phyloP scores from a whole-genome alignment of 208 protist species.

The Crithidia thermophila region DNA sequence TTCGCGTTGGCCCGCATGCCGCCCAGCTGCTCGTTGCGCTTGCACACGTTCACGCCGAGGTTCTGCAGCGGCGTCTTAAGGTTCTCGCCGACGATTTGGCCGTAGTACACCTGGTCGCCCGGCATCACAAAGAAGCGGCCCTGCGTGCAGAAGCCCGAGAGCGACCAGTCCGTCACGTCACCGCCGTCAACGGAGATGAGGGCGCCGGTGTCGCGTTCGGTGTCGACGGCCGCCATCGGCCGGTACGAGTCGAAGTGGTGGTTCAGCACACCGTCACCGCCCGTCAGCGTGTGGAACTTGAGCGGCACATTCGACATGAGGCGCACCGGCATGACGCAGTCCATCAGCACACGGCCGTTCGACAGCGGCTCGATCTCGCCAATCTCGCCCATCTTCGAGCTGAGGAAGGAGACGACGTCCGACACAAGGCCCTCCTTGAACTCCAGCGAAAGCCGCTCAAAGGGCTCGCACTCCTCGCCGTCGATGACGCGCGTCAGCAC shows the following conservation, averaged over 20 bases:
- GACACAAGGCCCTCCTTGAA: slow-evolving; percentile 76
- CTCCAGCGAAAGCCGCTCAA: slow-evolving; percentile 79
- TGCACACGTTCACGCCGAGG: slow-evolving; percentile 89
- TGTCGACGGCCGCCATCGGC: slow-evolving; percentile 65
- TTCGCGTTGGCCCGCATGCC: slow-evolving; percentile 91
- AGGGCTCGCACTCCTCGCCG: slow-evolving; percentile 85
- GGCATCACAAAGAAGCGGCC: slow-evolving; percentile 90
- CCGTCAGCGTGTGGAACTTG: slow-evolving; percentile 84
- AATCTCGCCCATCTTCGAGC: slow-evolving; percentile 88
- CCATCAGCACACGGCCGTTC: slow-evolving; percentile 71
- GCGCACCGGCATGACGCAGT: slow-evolving; percentile 90
- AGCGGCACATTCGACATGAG: slow-evolving; percentile 88
- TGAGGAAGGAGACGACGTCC: slow-evolving; percentile 86
- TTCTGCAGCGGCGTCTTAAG: slow-evolving; percentile 88
- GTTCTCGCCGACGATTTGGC: slow-evolving; percentile 92
- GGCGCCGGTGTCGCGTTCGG: slow-evolving; percentile 80
- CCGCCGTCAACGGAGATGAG: slow-evolving; percentile 88
- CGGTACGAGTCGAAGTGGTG: slow-evolving; percentile 90
- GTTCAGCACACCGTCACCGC: slow-evolving; percentile 87
- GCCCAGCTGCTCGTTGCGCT: slow-evolving; percentile 91
- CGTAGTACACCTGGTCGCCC: slow-evolving; percentile 88
- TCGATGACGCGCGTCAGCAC: slow-evolving; percentile 90
- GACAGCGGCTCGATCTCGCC: slow-evolving; percentile 86
- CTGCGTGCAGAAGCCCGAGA: slow-evolving; percentile 71
- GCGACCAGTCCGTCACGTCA: slow-evolving; percentile 86